Base-by-base conservation (phyloP, 1,284 basidiomycete species). In the Ustilago xerochloae region DNA sequence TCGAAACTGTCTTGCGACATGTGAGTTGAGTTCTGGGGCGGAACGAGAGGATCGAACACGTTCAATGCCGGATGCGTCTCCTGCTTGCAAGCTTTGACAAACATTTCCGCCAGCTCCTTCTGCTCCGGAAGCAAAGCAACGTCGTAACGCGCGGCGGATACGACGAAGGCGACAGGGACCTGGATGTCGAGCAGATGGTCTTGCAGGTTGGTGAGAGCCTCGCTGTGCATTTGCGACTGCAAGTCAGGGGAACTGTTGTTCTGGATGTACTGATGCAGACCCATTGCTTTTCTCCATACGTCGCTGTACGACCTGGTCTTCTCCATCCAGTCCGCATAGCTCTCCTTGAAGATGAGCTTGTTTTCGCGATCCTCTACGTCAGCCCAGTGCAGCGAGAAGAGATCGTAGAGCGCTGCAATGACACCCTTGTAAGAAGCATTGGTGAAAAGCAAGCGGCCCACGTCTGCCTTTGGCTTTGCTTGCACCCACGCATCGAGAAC, bases 181-280 rank as follows among this genome's bases (percentile, higher is more conserved):
- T 63, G 67, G 18, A 68, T 58, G 32, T 74, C 71, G 4, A 74
- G 59, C 39, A 74, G 22, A 29, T 74, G 71, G 18, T 66, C 63
- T 38, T 57, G 58, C 22, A 67, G 41, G 22, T 59, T 50, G 9
- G 41, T 26, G 5, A 35, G 43, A 4, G 46, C 56, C 12, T 65
- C 62, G 0, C 45, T 32, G 7, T 54, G 38, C 10, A 74, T 58
- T n/a, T 53, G 45, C 22, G 35, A 36, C 8, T 28, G 18, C 6
- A 50, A 33, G 10, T 63, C 47, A 33, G 49, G 51, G 10, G 60
- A 41, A 35, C 32, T 26, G 10, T 28, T 33, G 15, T 50, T 28
- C 22, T 47, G 10, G 10, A 69, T 38, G 16, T 32, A 39, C 4
- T 6, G 1, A 18, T 55, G 35, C 5, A 55, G 9, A 6, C 8